Conservation (phyloP, 768 basidiomycete species). For the Tylopilus rubrobrunneus region DNA sequence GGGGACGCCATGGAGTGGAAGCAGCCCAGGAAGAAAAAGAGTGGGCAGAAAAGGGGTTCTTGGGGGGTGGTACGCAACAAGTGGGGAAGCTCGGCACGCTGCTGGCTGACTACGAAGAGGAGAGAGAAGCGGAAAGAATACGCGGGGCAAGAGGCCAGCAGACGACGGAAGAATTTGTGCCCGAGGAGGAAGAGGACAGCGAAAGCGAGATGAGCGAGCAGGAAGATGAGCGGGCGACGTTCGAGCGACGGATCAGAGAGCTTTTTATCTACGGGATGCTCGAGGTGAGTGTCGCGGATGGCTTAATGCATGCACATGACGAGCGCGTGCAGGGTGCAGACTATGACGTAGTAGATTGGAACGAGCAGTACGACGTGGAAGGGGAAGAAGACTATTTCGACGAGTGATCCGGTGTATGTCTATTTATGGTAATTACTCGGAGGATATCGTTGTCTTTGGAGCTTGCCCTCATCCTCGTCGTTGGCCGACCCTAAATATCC, state of each 20-base stretch:
- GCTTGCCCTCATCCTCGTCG: constrained; percentile 40
- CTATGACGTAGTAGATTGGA: constrained; percentile 74
- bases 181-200: constrained; percentile 61
- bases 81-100: constrained; percentile 68
- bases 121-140: constrained; percentile 64
- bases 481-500: constrained; percentile 39
- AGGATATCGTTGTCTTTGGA: constrained; percentile 5
- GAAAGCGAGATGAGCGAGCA: constrained; percentile 38
- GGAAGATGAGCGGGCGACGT: constrained; percentile 51
- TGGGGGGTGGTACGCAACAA: constrained; percentile 51
- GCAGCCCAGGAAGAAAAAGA: constrained; percentile 62
- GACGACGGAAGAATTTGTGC: constrained; percentile 44
- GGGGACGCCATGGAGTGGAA: constrained; percentile 44
- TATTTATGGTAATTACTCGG: constrained; percentile 20
- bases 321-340: constrained; percentile 49
- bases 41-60: constrained; percentile 64
- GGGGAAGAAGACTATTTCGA: constrained; percentile 67
- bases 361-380: constrained; percentile 61
- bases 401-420: constrained; percentile 21
- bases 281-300: constrained; percentile 45
- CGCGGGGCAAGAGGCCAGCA: constrained; percentile 43
- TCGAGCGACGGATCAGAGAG: constrained; percentile 63
- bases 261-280: constrained; percentile 72
- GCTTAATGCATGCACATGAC: neutral
- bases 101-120: constrained; percentile 72